phyloP scores from a whole-genome alignment of 441 rosid species.

The Corymbia citriodora region DNA sequence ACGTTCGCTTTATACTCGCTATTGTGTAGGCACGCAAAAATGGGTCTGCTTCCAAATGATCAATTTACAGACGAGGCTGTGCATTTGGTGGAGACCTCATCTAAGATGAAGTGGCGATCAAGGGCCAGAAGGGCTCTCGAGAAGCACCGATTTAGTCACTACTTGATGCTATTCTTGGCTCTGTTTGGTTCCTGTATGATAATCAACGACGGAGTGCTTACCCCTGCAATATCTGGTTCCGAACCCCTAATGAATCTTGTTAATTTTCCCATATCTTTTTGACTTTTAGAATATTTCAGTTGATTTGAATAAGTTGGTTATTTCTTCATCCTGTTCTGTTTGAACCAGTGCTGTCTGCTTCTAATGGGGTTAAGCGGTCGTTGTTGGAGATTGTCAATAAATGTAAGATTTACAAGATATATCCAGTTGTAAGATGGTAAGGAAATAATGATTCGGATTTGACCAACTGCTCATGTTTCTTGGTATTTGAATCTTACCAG shows the following conservation, averaged over 20 bases:
- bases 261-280: neutral
- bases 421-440: neutral
- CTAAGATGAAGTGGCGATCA: slow-evolving; percentile 22
- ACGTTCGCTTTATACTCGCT: slow-evolving; percentile 60
- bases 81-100: slow-evolving; percentile 19
- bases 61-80: slow-evolving; percentile 15
- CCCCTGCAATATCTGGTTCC: slow-evolving; percentile 64
- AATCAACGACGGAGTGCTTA: slow-evolving; percentile 51
- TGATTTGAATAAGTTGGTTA: neutral
- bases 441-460: neutral
- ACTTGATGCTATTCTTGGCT: slow-evolving; percentile 43
- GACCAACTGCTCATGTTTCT: neutral
- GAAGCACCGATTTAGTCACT: slow-evolving; percentile 38
- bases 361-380: slow-evolving; percentile 38
- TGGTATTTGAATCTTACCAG: slow-evolving; percentile 22
- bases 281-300: neutral
- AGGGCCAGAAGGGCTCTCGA: slow-evolving; percentile 38
- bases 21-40: slow-evolving; percentile 53
- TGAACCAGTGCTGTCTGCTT: slow-evolving; percentile 47
- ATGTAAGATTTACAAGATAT: slow-evolving; percentile 27
- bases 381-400: slow-evolving; percentile 19
- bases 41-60: slow-evolving; percentile 50
- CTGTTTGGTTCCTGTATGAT: slow-evolving; percentile 59
- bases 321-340: neutral
- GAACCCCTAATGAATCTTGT: neutral